Evolutionary conservation across 2,329 filamentous ascomycete species (phyloP), one percentile per base, ranked within the genome.

Genomic region (Aspergillus pseudoglaucus): DNA sequence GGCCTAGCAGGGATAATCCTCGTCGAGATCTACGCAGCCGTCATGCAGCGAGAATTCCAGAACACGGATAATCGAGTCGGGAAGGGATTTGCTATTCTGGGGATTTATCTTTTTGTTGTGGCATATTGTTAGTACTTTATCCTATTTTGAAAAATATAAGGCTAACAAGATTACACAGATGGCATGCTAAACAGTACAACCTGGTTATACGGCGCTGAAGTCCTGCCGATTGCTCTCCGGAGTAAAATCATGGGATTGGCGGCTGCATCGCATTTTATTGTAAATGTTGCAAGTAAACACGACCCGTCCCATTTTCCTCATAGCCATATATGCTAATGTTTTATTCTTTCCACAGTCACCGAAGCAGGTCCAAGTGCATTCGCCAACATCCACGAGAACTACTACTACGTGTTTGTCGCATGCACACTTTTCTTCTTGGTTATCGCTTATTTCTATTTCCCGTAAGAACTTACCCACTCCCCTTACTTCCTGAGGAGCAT

Each of bases 361-460:
- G 74, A 79, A 59, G 76, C 75, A 6, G 78, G 77, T 0, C 78
- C 78, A 0, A 78, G 69, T 45, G 78, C 78, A 0, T 80, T 81
- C 54, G 75, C 75, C 12, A 79, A 71, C 39, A 81, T 82, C 46
- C 59, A 69, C n/a, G 73, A 81, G 54, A 81, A 80, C 53, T 82
- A 81, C 59, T 81, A 81, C 59, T 81, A 81, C 50, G 78, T 81
- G 15, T 81, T 81, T 50, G 76, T 80, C 2, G 73, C 55, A 4
- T 81, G 77, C 54, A 74, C 74, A 2, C 22, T 64, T 1, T 73
- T 80, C 62, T 81, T 79, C 62, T 57, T 80, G 0, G 60, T 70
- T 2, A 52, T 80, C 20, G 76, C 74, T 0, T 81, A 76, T 57
- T 69, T 79, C 44, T 80, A 74, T 57, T 81, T 79, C 61, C 78